Percentiles rank a stretch among this genome's conserved stretches.
phyloP scores from a whole-genome alignment of 2,329 filamentous ascomycete genomes.

The Cladophialophora bantiana region DNA sequence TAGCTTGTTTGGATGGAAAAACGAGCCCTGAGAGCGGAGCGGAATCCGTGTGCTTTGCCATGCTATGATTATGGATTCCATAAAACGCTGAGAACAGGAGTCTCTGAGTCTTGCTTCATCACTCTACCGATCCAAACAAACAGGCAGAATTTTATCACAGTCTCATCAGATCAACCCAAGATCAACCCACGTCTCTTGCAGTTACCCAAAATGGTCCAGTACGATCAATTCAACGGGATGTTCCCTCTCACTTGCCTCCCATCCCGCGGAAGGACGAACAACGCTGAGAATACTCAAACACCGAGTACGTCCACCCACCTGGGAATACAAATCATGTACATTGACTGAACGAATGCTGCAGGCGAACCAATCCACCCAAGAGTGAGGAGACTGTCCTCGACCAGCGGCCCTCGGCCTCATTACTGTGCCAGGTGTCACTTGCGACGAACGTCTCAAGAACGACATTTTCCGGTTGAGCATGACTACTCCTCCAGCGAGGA shows the following conservation, averaged over 20 bases:
- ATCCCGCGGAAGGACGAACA: conserved; percentile 19
- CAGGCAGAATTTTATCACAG: conserved; percentile 15
- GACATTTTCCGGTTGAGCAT: conserved; percentile 11
- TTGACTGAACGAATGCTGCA: conserved; percentile 12
- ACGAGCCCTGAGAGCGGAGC: conserved; percentile 23
- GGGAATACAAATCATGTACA: background rate
- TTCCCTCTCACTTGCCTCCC: conserved; percentile 24
- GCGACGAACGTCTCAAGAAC: conserved; percentile 31
- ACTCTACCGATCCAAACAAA: conserved; percentile 30
- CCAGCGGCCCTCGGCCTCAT: conserved; percentile 11
- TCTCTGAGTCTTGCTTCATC: background rate
- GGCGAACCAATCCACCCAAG: conserved; percentile 22
- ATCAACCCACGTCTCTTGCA: conserved; percentile 3
- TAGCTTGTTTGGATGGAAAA: conserved; percentile 5
- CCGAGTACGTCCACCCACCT: conserved; percentile 15
- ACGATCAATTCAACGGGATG: conserved; percentile 32
- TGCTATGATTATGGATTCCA: conserved; percentile 14
- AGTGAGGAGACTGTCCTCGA: conserved; percentile 30
- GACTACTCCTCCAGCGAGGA: conserved; percentile 28
- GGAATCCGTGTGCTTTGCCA: conserved; percentile 18
- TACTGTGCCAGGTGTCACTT: conserved; percentile 34
- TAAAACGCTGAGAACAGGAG: conserved; percentile 22
- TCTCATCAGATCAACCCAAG: conserved; percentile 10
- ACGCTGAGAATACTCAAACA: conserved; percentile 13
- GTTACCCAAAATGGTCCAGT: conserved; percentile 30